These are phyloP conservation scores for Yarrowia sp. DNA, from an alignment of 805 yeast genomes.

Conservation along the genomic window DNA sequence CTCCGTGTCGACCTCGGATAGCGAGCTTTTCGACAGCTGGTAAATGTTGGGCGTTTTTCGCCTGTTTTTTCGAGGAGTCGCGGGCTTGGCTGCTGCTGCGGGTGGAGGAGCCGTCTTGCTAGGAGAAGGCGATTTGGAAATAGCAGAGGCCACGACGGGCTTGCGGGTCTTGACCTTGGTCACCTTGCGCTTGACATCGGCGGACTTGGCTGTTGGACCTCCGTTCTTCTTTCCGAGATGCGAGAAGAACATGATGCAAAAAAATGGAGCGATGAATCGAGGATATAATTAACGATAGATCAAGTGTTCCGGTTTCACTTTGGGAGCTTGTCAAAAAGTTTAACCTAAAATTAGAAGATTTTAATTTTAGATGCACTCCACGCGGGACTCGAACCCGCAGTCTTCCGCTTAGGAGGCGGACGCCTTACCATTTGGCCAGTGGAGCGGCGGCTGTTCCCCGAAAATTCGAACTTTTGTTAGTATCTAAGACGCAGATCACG, in stretches of 20 bases:
- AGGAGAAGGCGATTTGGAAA: slow-evolving; percentile 24
- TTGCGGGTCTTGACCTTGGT: slow-evolving; percentile 24
- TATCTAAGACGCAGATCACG: background rate
- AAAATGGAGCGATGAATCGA: background rate
- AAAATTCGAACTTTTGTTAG: background rate
- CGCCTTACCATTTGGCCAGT: slow-evolving; percentile 67
- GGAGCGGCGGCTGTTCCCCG: slow-evolving; percentile 38
- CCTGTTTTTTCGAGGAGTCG: slow-evolving; percentile 11
- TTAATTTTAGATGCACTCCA: slow-evolving; percentile 43
- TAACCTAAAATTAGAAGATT: background rate
- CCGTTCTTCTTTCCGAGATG: slow-evolving; percentile 16
- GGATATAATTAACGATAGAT: background rate
- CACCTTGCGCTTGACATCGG: slow-evolving; percentile 26
- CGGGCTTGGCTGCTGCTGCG: slow-evolving; percentile 9
- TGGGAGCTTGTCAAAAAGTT: background rate
- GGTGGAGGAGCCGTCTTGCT: background rate
- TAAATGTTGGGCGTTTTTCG: slow-evolving; percentile 23
- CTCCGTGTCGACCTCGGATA: slow-evolving; percentile 20
- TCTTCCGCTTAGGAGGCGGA: slow-evolving; percentile 69
- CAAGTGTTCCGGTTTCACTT: slow-evolving; percentile 2
- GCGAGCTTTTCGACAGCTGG: slow-evolving; percentile 14
- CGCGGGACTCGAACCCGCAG: slow-evolving; percentile 69
- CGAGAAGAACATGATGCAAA: slow-evolving; percentile 24
- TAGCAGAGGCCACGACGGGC: background rate
- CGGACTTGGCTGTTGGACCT: background rate